Percentiles rank a stretch among this genome's conserved stretches.
phyloP scores from a whole-genome alignment of 2,329 filamentous ascomycete genomes.

The Fusarium sp. region DNA sequence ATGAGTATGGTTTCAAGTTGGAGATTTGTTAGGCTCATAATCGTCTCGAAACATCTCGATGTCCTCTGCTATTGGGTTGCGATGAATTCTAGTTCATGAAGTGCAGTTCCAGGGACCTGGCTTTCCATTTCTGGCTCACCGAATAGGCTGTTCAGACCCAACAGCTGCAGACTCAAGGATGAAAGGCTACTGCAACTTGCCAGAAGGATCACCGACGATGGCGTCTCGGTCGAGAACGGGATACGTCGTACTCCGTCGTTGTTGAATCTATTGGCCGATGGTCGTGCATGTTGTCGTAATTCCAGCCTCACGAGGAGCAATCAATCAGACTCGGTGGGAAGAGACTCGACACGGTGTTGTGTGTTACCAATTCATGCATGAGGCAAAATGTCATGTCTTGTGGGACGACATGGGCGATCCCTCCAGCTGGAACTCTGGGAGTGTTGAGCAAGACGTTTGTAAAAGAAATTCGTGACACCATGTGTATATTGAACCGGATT shows the following conservation, averaged over 20 bases:
- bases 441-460: neutral
- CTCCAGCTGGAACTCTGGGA: neutral
- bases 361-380: slow-evolving; percentile 31
- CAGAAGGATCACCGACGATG: slow-evolving; percentile 14
- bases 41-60: neutral
- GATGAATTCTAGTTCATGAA: neutral
- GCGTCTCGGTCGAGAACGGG: slow-evolving; percentile 15
- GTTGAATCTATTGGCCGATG: neutral
- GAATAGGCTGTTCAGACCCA: slow-evolving; percentile 3
- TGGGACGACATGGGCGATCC: slow-evolving; percentile 12
- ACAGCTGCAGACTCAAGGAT: slow-evolving; percentile 3
- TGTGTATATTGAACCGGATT: neutral
- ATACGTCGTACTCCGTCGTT: neutral
- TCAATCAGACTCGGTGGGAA: neutral
- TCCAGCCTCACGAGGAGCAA: neutral
- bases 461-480: slow-evolving; percentile 6
- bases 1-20: neutral
- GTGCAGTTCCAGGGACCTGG: neutral
- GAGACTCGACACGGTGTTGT: neutral
- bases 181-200: slow-evolving; percentile 23
- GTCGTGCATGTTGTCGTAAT: neutral
- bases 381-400: neutral
- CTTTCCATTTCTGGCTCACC: slow-evolving; percentile 15
- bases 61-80: neutral
- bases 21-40: neutral